Conservation (phyloP, 176 grass and related monocot genomes). For the Otatea glauca region DNA sequence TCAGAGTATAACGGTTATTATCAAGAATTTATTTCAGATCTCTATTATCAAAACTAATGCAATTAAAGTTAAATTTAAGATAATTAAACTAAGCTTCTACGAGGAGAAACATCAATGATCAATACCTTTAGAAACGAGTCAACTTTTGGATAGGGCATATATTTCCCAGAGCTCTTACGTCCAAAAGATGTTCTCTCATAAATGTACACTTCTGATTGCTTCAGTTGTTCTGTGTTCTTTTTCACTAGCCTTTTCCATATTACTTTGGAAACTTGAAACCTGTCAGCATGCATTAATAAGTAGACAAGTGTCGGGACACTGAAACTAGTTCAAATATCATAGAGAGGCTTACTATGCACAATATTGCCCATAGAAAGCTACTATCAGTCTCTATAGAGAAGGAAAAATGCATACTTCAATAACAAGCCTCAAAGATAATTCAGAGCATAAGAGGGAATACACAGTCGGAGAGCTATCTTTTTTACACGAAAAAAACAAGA, state of each 20-base stretch:
- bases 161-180: constrained; percentile 68
- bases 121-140: constrained; percentile 93
- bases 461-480: neutral
- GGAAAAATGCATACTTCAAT: neutral
- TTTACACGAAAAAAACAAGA: neutral
- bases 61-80: constrained; percentile 17
- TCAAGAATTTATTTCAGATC: neutral
- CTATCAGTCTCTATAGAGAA: neutral
- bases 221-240: constrained; percentile 68
- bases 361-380: constrained; percentile 3
- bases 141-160: constrained; percentile 77
- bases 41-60: neutral
- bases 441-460: neutral
- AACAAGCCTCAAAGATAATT: neutral
- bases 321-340: constrained; percentile 1
- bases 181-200: constrained; percentile 72
- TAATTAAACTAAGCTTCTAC: neutral
- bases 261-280: constrained; percentile 88
- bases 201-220: constrained; percentile 78
- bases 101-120: constrained; percentile 2
- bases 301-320: constrained; percentile 15
- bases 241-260: constrained; percentile 86
- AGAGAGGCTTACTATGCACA: neutral
- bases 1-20: neutral
- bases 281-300: constrained; percentile 39